phyloP scores from a whole-genome alignment of 2,329 filamentous ascomycete species.

The Colletotrichum liaoningense region DNA sequence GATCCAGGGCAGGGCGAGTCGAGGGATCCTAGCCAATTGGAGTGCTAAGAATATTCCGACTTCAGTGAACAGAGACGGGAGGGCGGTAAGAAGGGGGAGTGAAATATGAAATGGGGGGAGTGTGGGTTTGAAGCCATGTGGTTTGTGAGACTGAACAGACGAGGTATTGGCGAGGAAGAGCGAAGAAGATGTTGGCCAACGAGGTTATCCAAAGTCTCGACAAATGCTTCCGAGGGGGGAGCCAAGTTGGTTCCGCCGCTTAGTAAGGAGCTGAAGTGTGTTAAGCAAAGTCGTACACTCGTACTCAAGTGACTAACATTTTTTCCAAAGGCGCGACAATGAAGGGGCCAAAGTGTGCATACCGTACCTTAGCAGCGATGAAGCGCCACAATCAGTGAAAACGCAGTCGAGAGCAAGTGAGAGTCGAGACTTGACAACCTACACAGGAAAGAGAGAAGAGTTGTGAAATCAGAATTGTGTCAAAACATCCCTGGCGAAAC shows the following conservation, averaged over 20 bases:
- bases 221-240: not conserved
- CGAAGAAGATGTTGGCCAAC: not conserved
- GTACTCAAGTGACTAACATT: not conserved
- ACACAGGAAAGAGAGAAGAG: slow-evolving; percentile 11
- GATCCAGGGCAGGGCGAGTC: not conserved
- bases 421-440: not conserved
- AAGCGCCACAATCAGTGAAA: not conserved
- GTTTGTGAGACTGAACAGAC: slow-evolving; percentile 2
- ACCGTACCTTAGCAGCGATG: not conserved
- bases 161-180: not conserved
- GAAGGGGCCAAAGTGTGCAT: not conserved
- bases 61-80: slow-evolving; percentile 5
- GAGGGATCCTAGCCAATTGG: slow-evolving; percentile 25
- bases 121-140: not conserved
- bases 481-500: slow-evolving; percentile 53
- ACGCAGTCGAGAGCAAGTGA: no score
- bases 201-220: not conserved
- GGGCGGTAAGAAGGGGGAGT: not conserved
- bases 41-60: slow-evolving; percentile 17
- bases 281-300: not conserved
- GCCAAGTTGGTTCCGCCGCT: not conserved
- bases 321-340: not conserved
- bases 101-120: slow-evolving; percentile 1
- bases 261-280: not conserved
- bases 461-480: slow-evolving; percentile 45